Evolutionary conservation across 2,329 filamentous ascomycete species (phyloP), one percentile per base, ranked within the genome.

Genomic region (Colletotrichum eleusines): DNA sequence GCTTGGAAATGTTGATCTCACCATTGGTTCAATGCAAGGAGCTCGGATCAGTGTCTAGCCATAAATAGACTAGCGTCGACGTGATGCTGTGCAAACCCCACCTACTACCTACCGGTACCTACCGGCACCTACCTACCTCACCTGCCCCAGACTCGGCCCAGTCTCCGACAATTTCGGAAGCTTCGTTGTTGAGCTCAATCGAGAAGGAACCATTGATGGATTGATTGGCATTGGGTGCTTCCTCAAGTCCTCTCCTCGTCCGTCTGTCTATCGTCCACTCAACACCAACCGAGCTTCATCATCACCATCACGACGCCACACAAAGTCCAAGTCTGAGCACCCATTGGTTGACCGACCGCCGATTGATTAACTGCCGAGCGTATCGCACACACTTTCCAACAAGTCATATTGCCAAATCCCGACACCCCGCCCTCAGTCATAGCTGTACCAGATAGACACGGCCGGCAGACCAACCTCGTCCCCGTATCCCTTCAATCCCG

Each of bases 1-100:
- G 66, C 66, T 69, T 69, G 66, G 44, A 65, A 69, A 69, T 40
- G 28, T 4, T 12, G n/a, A 12, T 9, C 9, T 12, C 2, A 0
- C 20, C 11, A 69, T 65, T 69, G 66, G 66, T 20, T 1, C 5
- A 2, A 18, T 7, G 2, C 5, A 11, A 3, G 16, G 9, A 40
- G 44, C 59, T 51, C 16, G 2, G 46, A n/a, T n/a, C n/a, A n/a
- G 23, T 9, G 4, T 9, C n/a, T 6, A 28, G 1, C 20, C 12
- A 2, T 1, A 5, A 44, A 20, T 0, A 26, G 35, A 1, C 38
- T 64, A 44, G 59, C 48, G 5, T 5, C 2, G 1, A n/a, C 18
- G 6, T 2, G 20, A 23, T 16, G 11, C 12, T 46, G 31, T 8
- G 12, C 20, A 23, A 26, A 6, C 44, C 31, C 42, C 58, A 38